These are phyloP conservation scores for Tolypocladium inflatum DNA, from an alignment of 2,329 filamentous ascomycete species.

Conservation along the genomic window DNA sequence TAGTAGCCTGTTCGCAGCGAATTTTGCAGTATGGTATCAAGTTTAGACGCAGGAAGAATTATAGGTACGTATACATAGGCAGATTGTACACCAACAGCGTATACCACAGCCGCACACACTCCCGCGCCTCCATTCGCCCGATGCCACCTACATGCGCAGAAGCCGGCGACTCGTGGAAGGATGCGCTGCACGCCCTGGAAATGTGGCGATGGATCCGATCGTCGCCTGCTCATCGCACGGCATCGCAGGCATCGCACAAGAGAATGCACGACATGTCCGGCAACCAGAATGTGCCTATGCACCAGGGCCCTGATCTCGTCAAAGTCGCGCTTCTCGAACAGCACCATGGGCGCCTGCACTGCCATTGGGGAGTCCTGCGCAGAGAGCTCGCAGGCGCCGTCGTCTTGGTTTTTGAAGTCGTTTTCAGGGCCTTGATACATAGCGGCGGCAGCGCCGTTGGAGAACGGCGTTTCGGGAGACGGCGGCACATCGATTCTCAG, in stretches of 20 bases:
- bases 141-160: neutral
- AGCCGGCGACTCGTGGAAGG: neutral
- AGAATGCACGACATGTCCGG: conserved; percentile 29
- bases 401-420: neutral
- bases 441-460: conserved; percentile 7
- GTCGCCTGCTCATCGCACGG: conserved; percentile 27
- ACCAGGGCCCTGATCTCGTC: conserved; percentile 21
- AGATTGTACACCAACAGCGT: too few relatives aligned
- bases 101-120: too few relatives aligned
- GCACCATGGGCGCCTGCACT: neutral
- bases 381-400: neutral
- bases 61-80: too few relatives aligned
- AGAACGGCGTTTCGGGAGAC: conserved; percentile 1
- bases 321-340: conserved; percentile 22
- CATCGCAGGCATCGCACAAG: conserved; percentile 16
- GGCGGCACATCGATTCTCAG: neutral
- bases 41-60: too few relatives aligned
- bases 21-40: too few relatives aligned
- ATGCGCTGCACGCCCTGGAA: neutral
- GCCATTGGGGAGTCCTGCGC: neutral
- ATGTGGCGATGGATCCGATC: conserved; percentile 22
- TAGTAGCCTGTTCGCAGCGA: too few relatives aligned
- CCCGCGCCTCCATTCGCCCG: too few relatives aligned
- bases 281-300: conserved; percentile 26
- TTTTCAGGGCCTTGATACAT: neutral